Base-by-base conservation (phyloP, 805 yeast species). In the Candida pseudoglaebosa region DNA sequence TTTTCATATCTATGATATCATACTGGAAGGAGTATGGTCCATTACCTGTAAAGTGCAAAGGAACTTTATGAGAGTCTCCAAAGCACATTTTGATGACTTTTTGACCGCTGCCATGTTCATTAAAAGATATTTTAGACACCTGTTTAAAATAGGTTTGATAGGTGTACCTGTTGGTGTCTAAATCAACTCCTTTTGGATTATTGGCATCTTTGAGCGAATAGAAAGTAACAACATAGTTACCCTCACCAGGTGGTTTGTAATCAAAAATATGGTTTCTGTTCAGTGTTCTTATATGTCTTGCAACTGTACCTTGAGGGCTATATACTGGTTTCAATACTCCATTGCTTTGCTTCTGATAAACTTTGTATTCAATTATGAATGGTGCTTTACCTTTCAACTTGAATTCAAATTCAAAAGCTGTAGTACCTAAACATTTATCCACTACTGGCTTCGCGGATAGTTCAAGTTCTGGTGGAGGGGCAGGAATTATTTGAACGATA, bases 391-490 rank as follows among this genome's bases (percentile, higher is more conserved):
- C 98, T 0, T 72, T 60, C 41, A 90, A 69, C 36, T 82, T 85
- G 44, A 87, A 88, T 22, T 73, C 70, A 42, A 89, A 78, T 17
- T 67, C 67, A 48, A 70, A 77, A 0, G 97, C 99, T 6, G 88
- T 81, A 32, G 89, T 87, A 0, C 99, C 99, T 21, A 93, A 84
- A 65, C 99, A 93, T 35, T 83, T 77, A 52, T 91, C 98, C 18
- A 78, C 68, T 2, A 91, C 78, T 2, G 91, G 78, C 10, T 67
- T 67, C 1, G 88, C 78, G 2, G 48, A 32, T 12, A 77, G 68
- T 2, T 54, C 53, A 14, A 72, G 63, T 2, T 35, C 40, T 1
- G 73, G 69, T 3, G 75, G 77, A 2, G 55, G 56, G 1, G 73
- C 75, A 9, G 55, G 46, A n/a, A 50, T 40, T 1, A 87, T 71